Percentiles rank a stretch among this genome's conserved stretches.
These are phyloP conservation scores for Bryoerythrophyllum caledonicum DNA, from an alignment of 225 moss, liverwort and hornwort species.

Conservation along the genomic window DNA sequence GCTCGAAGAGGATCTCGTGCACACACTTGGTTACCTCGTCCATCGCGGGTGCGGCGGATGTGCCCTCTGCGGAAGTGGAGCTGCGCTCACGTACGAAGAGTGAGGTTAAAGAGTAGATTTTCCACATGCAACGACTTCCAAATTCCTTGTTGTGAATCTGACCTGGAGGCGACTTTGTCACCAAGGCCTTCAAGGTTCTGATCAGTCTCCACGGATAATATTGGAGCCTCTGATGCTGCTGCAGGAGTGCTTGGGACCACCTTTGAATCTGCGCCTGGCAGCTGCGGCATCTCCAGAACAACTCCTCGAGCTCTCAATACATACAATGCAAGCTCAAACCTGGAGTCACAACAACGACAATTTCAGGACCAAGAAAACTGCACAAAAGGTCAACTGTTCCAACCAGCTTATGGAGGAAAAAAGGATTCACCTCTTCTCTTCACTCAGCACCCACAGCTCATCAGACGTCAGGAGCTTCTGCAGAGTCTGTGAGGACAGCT, in stretches of 20 bases:
- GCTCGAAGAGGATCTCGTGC: constrained; percentile 33
- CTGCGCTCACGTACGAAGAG: constrained; percentile 15
- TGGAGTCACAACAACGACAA: not conserved
- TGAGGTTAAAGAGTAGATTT: no score
- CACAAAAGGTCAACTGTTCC: not conserved
- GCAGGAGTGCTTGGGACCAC: constrained; percentile 26
- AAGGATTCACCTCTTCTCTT: constrained; percentile 38
- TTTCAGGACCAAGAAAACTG: no score
- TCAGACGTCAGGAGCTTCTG: constrained; percentile 41
- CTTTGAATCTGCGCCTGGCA: constrained; percentile 22
- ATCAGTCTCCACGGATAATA: not conserved
- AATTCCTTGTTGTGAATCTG: not conserved
- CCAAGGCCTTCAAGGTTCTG: constrained; percentile 24
- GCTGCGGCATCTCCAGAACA: constrained; percentile 37
- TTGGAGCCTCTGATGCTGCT: constrained; percentile 17
- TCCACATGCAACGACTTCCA: no score
- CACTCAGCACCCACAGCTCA: constrained; percentile 44
- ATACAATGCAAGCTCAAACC: constrained; percentile 46
- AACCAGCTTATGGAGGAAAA: not conserved
- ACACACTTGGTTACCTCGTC: constrained; percentile 32
- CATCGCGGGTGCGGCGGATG: no score
- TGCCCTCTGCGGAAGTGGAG: constrained; percentile 22
- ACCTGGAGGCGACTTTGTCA: constrained; percentile 31
- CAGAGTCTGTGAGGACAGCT: constrained; percentile 41
- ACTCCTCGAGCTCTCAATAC: constrained; percentile 39